These are phyloP conservation scores for Fomitopsis pulvina DNA, from an alignment of 768 basidiomycete genomes.

Conservation along the genomic window DNA sequence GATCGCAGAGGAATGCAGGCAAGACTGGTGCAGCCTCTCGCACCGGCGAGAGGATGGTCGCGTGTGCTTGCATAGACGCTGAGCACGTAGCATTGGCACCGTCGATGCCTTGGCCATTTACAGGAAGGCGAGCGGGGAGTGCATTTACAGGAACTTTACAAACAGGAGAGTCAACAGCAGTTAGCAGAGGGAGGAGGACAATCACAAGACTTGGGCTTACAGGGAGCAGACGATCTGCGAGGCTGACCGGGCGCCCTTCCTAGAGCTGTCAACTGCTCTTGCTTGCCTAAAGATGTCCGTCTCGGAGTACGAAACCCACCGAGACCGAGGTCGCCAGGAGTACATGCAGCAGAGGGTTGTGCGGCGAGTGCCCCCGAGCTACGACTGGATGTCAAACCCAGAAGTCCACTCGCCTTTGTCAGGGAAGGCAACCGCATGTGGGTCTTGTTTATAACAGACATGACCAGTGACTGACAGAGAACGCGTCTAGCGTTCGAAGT, in stretches of 20 bases:
- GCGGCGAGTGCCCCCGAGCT: background rate
- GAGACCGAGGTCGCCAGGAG: too few species aligned
- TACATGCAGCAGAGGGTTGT: background rate
- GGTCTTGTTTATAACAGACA: background rate
- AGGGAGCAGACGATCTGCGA: background rate
- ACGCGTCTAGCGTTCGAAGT: background rate
- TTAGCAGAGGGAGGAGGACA: background rate
- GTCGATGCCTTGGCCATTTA: too few species aligned
- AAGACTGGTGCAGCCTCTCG: background rate
- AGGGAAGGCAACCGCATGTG: background rate
- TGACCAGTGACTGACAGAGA: background rate
- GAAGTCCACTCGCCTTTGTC: background rate
- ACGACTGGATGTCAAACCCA: background rate
- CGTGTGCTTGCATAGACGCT: too few species aligned
- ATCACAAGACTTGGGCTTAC: background rate
- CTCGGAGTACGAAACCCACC: background rate
- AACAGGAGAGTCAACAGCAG: background rate
- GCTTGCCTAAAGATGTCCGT: background rate
- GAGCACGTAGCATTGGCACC: too few species aligned
- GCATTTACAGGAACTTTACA: too few species aligned
- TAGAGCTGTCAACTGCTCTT: background rate
- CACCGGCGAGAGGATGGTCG: background rate
- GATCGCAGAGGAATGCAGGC: background rate
- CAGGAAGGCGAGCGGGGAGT: too few species aligned
- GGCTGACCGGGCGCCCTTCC: background rate